These are phyloP conservation scores for Aureobasidium mangrovei DNA, from an alignment of 2,329 filamentous ascomycete genomes.

Conservation along the genomic window DNA sequence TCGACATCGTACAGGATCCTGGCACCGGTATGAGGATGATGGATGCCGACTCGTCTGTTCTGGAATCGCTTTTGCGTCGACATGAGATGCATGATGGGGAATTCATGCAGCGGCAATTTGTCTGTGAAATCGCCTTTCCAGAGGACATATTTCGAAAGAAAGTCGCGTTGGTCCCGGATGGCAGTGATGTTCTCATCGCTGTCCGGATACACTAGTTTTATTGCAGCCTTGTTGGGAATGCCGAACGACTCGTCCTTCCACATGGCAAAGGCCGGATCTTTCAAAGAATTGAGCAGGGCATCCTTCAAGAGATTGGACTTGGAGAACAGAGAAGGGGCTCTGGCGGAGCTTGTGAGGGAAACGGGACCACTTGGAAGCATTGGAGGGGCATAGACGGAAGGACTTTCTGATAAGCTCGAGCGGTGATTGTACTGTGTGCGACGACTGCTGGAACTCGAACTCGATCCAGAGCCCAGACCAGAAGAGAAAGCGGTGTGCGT, in stretches of 20 bases:
- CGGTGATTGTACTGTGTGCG: conserved; percentile 14
- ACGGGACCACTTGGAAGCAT: conserved; percentile 21
- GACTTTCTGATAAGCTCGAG: conserved; percentile 7
- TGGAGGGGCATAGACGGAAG: conserved; percentile 12
- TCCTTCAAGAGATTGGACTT: conserved; percentile 71
- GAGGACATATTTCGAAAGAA: conserved; percentile 52
- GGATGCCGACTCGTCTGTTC: conserved; percentile 54
- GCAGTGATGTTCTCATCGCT: conserved; percentile 30
- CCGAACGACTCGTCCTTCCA: conserved; percentile 71
- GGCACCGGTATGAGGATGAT: conserved; percentile 44
- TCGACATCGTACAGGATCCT: conserved; percentile 55
- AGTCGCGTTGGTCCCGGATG: conserved; percentile 36
- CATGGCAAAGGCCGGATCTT: conserved; percentile 67
- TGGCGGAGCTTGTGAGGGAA: conserved; percentile 26
- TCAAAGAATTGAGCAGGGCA: conserved; percentile 64
- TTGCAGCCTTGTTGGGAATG: conserved; percentile 60
- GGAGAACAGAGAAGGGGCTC: conserved; percentile 57
- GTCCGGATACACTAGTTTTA: conserved; percentile 31
- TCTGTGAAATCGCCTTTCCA: conserved; percentile 60
- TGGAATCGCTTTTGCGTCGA: conserved; percentile 52
- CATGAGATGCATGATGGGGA: conserved; percentile 58
- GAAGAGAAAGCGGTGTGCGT: conserved; percentile 30
- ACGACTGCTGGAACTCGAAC: conserved; percentile 23
- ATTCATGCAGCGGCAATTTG: conserved; percentile 49
- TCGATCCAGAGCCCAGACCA: conserved; percentile 32